Percentiles rank a stretch among this genome's conserved stretches.
Conservation (phyloP, 1,284 basidiomycete species). For the Boletus albobrunnescens region DNA sequence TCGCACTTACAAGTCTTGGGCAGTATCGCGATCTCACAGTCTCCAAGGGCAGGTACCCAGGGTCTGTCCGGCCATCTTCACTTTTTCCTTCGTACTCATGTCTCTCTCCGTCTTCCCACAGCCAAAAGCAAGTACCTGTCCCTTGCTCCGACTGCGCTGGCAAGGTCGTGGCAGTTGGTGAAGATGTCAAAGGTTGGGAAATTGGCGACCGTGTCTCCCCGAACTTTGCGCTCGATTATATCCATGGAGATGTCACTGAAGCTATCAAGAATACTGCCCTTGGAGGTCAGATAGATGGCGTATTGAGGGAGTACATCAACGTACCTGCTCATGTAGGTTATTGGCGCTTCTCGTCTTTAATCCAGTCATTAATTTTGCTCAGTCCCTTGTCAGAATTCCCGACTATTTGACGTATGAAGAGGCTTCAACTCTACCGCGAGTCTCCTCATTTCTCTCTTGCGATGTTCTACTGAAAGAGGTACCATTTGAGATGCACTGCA, state of each 20-base stretch:
- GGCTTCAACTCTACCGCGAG: slow-evolving; percentile 46
- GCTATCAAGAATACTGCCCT: slow-evolving; percentile 36
- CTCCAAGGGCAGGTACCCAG: slow-evolving; percentile 34
- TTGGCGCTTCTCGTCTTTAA: slow-evolving; percentile 1
- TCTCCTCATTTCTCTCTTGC: not conserved
- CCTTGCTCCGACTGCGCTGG: slow-evolving; percentile 64
- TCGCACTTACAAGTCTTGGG: not conserved
- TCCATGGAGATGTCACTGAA: slow-evolving; percentile 38
- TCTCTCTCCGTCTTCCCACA: not conserved
- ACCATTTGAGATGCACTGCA: slow-evolving; percentile 40
- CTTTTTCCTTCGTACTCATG: not conserved
- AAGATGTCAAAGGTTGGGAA: slow-evolving; percentile 48
- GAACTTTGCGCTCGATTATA: slow-evolving; percentile 41
- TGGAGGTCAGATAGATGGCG: slow-evolving; percentile 51
- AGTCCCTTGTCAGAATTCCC: slow-evolving; percentile 45
- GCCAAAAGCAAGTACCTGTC: slow-evolving; percentile 36
- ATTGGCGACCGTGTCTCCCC: slow-evolving; percentile 54
- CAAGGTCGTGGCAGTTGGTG: slow-evolving; percentile 52
- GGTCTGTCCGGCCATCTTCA: slow-evolving; percentile 7
- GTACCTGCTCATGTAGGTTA: slow-evolving; percentile 42
- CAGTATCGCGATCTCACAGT: slow-evolving; percentile 45
- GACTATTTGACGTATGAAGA: slow-evolving; percentile 49
- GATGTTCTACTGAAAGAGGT: not conserved
- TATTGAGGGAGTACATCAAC: slow-evolving; percentile 51
- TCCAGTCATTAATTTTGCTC: not conserved